These are phyloP conservation scores for Scolecobasidium constrictum DNA, from an alignment of 2,329 filamentous ascomycete genomes.

Conservation along the genomic window DNA sequence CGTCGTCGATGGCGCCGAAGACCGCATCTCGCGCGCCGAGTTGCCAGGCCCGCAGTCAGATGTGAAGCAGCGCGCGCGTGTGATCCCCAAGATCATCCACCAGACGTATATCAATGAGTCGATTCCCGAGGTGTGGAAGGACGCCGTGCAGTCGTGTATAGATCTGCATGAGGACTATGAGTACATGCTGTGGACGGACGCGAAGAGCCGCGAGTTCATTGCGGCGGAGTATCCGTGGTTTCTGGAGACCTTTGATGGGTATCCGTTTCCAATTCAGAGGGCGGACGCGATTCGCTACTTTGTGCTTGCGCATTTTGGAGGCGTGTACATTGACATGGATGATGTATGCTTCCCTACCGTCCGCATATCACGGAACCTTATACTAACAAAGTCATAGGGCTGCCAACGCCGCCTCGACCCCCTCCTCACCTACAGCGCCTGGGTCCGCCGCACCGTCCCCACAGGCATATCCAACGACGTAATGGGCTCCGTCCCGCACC, in stretches of 20 bases:
- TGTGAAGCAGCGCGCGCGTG: conserved; percentile 42
- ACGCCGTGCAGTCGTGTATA: conserved; percentile 54
- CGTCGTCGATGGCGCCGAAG: conserved; percentile 53
- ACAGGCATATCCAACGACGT: conserved; percentile 75
- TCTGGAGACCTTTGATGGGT: conserved; percentile 61
- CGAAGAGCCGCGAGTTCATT: conserved; percentile 59
- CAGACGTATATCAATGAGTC: conserved; percentile 64
- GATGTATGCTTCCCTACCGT: conserved; percentile 35
- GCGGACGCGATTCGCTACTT: conserved; percentile 75
- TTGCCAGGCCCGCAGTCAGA: conserved; percentile 54
- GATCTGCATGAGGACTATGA: conserved; percentile 61
- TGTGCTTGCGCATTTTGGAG: conserved; percentile 63
- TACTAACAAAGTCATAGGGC: too few relatives aligned
- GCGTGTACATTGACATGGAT: conserved; percentile 73
- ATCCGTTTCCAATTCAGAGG: conserved; percentile 64
- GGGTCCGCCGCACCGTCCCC: conserved; percentile 59
- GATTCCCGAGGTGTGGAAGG: conserved; percentile 56
- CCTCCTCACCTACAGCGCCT: conserved; percentile 57
- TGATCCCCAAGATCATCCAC: conserved; percentile 69
- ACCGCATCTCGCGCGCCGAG: conserved; percentile 56
- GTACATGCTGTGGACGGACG: conserved; percentile 73
- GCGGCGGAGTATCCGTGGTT: conserved; percentile 67
- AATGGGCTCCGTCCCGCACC: conserved; percentile 61
- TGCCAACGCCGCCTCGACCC: conserved; percentile 59
- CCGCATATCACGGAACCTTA: too few relatives aligned